Conservation (phyloP, 2,329 filamentous ascomycete species). For the Hypocreales sp. region DNA sequence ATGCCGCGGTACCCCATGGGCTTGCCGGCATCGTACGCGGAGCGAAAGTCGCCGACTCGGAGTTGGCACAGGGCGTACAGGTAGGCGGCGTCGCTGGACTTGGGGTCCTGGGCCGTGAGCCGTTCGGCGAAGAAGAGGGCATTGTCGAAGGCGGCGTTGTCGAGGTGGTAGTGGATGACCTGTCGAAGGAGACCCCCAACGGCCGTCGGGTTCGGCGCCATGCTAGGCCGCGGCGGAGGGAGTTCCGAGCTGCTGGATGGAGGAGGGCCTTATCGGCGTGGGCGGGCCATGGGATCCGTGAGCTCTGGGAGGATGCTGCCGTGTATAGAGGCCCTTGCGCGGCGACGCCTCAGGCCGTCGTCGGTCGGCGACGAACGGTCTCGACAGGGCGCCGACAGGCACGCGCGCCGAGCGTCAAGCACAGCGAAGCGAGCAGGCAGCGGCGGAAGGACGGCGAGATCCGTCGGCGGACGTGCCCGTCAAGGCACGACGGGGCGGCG, state of each 20-base stretch:
- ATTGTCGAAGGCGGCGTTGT: constrained; percentile 79
- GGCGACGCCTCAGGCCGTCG: no score
- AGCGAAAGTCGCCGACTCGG: constrained; percentile 66
- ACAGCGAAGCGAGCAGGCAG: no score
- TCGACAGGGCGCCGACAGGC: no score
- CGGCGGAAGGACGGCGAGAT: no score
- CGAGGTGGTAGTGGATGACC: constrained; percentile 55
- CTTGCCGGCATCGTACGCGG: constrained; percentile 73
- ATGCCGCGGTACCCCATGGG: constrained; percentile 51
- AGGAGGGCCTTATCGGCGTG: constrained; percentile 1
- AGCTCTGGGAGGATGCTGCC: no score
- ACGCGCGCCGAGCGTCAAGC: no score
- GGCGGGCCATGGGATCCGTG: constrained; percentile 3
- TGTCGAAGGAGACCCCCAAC: constrained; percentile 40
- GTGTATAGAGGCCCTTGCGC: no score
- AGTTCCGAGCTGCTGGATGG: constrained; percentile 1
- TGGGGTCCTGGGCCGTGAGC: constrained; percentile 68
- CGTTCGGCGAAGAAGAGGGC: constrained; percentile 89
- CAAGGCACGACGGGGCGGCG: no score
- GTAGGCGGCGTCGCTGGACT: constrained; percentile 66
- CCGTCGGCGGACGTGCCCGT: no score
- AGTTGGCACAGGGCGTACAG: constrained; percentile 76
- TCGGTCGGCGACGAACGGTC: no score
- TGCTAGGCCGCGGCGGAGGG: constrained; percentile 12
- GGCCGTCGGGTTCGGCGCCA: constrained; percentile 37